phyloP scores from a whole-genome alignment of 768 basidiomycete genomes.

The Xerocomellus dryophilus region DNA sequence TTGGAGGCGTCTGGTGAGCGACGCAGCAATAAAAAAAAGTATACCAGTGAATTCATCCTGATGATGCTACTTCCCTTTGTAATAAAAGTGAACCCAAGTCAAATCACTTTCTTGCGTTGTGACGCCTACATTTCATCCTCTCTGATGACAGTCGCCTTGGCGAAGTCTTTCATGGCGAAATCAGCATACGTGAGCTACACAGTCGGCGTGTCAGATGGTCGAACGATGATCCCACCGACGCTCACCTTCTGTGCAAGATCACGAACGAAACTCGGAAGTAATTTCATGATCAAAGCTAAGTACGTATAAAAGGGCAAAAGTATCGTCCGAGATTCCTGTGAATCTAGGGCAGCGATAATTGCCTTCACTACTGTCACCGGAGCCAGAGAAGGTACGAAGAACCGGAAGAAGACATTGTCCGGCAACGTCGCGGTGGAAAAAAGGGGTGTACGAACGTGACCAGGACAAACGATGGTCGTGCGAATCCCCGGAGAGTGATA shows the following conservation, averaged over 20 bases:
- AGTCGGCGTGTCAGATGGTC: conserved; percentile 9
- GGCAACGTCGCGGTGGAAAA: conserved; percentile 63
- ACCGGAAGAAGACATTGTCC: conserved; percentile 50
- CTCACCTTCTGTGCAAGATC: conserved; percentile 77
- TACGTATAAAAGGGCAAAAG: conserved; percentile 71
- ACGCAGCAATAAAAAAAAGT: neutral
- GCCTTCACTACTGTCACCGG: conserved; percentile 76
- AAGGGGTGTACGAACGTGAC: conserved; percentile 74
- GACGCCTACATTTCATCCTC: conserved; percentile 45
- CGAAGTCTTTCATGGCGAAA: conserved; percentile 65
- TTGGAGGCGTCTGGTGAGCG: neutral
- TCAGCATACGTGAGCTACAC: conserved; percentile 65
- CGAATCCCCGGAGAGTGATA: conserved; percentile 74
- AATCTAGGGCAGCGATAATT: conserved; percentile 79
- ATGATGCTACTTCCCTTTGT: neutral
- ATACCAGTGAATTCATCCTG: neutral
- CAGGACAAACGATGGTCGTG: conserved; percentile 84
- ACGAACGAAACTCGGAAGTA: conserved; percentile 68
- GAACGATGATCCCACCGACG: neutral
- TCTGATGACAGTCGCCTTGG: conserved; percentile 59
- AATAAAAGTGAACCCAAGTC: neutral
- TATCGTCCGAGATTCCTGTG: conserved; percentile 70
- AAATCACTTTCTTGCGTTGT: conserved; percentile 13
- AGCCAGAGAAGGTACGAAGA: conserved; percentile 72
- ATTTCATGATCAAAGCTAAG: conserved; percentile 50